Base-by-base conservation (phyloP, 345 rosid genomes). In the Ceriops decandra region DNA sequence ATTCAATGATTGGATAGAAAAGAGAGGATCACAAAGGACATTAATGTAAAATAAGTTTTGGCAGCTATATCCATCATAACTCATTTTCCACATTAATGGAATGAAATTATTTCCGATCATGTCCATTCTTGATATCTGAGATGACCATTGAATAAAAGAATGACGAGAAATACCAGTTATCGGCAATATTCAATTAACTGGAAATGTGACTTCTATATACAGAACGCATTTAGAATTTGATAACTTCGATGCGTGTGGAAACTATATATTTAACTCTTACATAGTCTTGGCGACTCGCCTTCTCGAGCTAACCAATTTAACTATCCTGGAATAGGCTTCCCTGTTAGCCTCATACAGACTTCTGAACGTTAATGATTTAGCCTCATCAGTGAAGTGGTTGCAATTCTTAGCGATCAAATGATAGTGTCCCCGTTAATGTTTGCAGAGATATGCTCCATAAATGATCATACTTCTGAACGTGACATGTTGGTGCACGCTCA, bases 321-420 rank as follows among this genome's bases (percentile, higher is more conserved):
- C 96, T 95, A 95, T 79, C 96, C 96, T 20, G 99, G 97, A 70
- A 91, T 87, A 60, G 86, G 80, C 82, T 88, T 90, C 70, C 99
- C 96, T 5, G 90, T 88, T 52, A 95, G 80, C 75, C 64, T 85
- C 79, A 59, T 38, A 71, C 90, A 83, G 27, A 88, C 93, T 67
- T 95, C n/a, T n/a, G n/a, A n/a, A n/a, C n/a, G n/a, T n/a, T n/a
- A n/a, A n/a, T n/a, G n/a, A n/a, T n/a, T n/a, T n/a, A n/a, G n/a
- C n/a, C n/a, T n/a, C 96, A 70, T 90, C 85, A 0, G 96, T 84
- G 71, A 95, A 95, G 85, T 91, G 99, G 79, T 95, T 91, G 84
- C 99, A 95, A 68, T 95, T 95, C 86, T 95, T 95, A 69, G 95
- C 89, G 75, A 95, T 91, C 88, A 95, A 85, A 87, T 87, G 97